Evolutionary conservation across 2,329 filamentous ascomycete species (phyloP).

Genomic region (Periconia sp.): DNA sequence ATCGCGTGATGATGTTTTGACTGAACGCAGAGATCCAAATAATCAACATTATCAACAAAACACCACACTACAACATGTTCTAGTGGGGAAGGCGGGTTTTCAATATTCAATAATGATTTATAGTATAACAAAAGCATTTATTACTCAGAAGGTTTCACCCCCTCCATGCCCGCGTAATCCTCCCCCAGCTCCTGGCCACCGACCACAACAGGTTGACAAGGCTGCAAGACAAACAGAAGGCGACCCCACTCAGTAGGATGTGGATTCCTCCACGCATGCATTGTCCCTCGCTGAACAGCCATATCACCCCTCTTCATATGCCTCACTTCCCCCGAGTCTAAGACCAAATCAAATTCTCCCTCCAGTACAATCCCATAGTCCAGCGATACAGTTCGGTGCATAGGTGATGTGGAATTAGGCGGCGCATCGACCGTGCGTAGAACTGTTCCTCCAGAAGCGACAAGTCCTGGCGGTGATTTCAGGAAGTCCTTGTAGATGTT

Average conservation of each 20-base stretch:
- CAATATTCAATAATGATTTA: not conserved
- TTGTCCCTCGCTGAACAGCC: conserved; percentile 41
- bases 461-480: conserved; percentile 50
- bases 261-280: conserved; percentile 41
- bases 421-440: conserved; percentile 42
- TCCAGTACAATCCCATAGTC: conserved; percentile 45
- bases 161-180: conserved; percentile 34
- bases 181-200: conserved; percentile 26
- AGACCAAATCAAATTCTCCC: conserved; percentile 38
- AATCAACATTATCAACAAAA: too few species aligned
- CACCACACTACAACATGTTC: too few species aligned
- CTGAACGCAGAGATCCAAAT: too few species aligned
- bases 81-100: too few species aligned
- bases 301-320: conserved; percentile 40
- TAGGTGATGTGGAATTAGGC: conserved; percentile 32
- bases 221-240: conserved; percentile 37
- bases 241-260: conserved; percentile 30
- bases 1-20: too few species aligned
- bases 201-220: conserved; percentile 27
- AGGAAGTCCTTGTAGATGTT: conserved; percentile 49
- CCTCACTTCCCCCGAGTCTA: conserved; percentile 41
- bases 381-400: conserved; percentile 43
- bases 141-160: conserved; percentile 31
- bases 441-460: conserved; percentile 49
- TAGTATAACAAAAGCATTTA: not conserved